A percentile compares a stretch with the other conserved stretches of the same genome.
Conservation (phyloP, 441 rosid genomes). For the Jatropha multifida region DNA sequence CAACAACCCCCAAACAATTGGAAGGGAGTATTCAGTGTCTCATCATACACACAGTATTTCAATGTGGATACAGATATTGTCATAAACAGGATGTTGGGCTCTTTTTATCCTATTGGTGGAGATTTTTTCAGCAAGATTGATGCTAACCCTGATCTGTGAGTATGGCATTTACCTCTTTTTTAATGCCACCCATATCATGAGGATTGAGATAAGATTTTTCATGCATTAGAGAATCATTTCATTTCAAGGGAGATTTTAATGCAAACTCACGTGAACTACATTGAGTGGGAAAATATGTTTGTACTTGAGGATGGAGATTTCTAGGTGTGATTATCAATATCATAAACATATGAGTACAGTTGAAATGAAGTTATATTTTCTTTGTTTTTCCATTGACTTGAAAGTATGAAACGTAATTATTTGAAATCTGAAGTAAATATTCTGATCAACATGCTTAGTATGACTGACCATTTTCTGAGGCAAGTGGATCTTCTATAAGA, state of each 20-base stretch:
- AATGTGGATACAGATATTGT: constrained; percentile 88
- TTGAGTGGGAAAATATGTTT: not conserved
- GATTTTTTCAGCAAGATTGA: constrained; percentile 89
- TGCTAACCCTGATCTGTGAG: constrained; percentile 98
- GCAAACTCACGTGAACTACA: not conserved
- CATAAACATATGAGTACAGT: not conserved
- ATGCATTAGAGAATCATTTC: not conserved
- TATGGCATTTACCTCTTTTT: constrained; percentile 22
- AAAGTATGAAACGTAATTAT: not conserved
- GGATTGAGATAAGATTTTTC: not conserved
- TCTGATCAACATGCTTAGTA: not conserved
- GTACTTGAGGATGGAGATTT: not conserved
- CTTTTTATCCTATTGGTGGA: constrained; percentile 64
- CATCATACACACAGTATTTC: constrained; percentile 82
- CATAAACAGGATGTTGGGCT: constrained; percentile 74
- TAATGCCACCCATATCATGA: not conserved
- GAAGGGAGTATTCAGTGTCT: constrained; percentile 74
- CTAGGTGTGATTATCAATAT: not conserved
- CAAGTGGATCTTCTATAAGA: not conserved
- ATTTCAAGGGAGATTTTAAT: not conserved
- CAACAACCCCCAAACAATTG: constrained; percentile 77
- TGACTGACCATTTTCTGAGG: not conserved
- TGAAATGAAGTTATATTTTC: not conserved
- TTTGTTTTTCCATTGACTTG: not conserved
- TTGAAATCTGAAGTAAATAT: not conserved